phyloP scores from a whole-genome alignment of 2,329 filamentous ascomycete genomes.

The Hypomyces rosellus region DNA sequence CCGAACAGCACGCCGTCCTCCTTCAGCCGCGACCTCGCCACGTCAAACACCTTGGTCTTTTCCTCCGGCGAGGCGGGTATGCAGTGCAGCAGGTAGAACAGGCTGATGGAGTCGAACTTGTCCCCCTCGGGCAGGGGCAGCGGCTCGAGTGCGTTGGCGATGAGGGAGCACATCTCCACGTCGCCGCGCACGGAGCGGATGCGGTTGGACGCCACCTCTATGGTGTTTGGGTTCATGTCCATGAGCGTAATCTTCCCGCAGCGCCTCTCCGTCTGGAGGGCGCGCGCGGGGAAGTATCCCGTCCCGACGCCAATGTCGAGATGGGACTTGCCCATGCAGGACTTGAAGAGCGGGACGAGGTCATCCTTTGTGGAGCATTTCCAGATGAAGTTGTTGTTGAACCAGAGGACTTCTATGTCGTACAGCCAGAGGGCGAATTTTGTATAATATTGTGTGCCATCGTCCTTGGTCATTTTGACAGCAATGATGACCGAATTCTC shows the following conservation, averaged over 20 bases:
- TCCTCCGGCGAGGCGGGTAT: slow-evolving; percentile 15
- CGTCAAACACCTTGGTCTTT: slow-evolving; percentile 16
- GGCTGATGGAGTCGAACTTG: slow-evolving; percentile 33
- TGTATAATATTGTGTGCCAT: slow-evolving; percentile 7
- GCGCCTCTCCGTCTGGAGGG: slow-evolving; percentile 13
- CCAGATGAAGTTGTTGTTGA: slow-evolving; percentile 34
- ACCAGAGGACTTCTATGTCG: slow-evolving; percentile 34
- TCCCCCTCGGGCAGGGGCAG: slow-evolving; percentile 19
- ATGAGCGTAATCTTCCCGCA: slow-evolving; percentile 27
- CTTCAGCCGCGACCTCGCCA: slow-evolving; percentile 13
- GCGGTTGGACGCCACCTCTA: slow-evolving; percentile 15
- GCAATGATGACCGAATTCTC: too few species aligned
- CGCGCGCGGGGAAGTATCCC: slow-evolving; percentile 30
- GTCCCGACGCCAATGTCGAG: slow-evolving; percentile 36
- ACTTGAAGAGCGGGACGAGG: slow-evolving; percentile 26
- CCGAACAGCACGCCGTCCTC: slow-evolving; percentile 20
- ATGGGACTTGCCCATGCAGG: slow-evolving; percentile 29
- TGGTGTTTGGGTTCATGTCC: slow-evolving; percentile 29
- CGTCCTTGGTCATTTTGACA: background rate
- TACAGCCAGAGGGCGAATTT: slow-evolving; percentile 28
- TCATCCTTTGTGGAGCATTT: slow-evolving; percentile 23
- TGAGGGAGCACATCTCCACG: slow-evolving; percentile 22
- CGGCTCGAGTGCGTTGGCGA: slow-evolving; percentile 31
- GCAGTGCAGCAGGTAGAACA: slow-evolving; percentile 22
- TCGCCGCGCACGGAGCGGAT: slow-evolving; percentile 11